phyloP scores from a whole-genome alignment of 306 rosid genomes.

The Fragaria iinumae region DNA sequence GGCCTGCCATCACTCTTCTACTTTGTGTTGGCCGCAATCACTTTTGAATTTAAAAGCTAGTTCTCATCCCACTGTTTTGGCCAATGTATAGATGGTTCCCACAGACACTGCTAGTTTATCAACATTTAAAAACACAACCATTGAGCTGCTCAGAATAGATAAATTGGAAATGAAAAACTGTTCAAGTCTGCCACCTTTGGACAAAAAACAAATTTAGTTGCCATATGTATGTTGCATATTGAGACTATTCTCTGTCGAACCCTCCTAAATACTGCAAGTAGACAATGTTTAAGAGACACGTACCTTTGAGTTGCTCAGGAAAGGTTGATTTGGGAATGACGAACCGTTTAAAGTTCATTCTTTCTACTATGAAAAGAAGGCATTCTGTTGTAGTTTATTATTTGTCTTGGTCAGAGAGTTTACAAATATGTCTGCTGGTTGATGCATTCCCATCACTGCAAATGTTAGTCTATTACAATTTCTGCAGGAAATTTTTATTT shows the following conservation, averaged over 20 bases:
- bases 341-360: not conserved
- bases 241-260: not conserved
- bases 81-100: not conserved
- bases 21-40: not conserved
- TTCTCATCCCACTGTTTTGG: not conserved
- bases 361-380: not conserved
- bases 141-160: not conserved
- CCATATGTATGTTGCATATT: not conserved
- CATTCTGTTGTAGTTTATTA: not conserved
- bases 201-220: not conserved
- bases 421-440: not conserved
- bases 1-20: constrained; percentile 20
- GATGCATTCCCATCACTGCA: not conserved
- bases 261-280: not conserved
- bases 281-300: not conserved
- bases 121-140: not conserved
- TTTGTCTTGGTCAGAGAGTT: not conserved
- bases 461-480: not conserved
- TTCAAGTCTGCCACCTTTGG: not conserved
- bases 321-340: not conserved
- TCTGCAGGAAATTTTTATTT: not conserved
- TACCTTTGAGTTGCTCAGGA: not conserved
- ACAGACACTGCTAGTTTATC: not conserved
- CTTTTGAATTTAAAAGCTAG: not conserved
- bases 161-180: not conserved